These are phyloP conservation scores for Mrakia gelida DNA, from an alignment of 768 basidiomycete species.

Conservation along the genomic window DNA sequence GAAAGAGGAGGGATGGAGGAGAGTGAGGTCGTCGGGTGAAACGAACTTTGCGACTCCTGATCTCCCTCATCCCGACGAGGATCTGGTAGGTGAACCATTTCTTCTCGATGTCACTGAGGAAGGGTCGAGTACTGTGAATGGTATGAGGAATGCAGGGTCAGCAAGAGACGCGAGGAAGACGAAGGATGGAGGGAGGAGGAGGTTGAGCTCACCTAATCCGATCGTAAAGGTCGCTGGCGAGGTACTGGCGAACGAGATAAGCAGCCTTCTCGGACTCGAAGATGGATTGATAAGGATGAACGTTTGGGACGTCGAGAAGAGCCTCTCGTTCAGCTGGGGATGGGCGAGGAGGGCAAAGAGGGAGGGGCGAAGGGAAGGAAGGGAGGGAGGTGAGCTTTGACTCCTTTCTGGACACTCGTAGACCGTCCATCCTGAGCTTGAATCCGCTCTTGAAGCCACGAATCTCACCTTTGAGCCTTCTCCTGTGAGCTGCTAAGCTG, in stretches of 20 bases:
- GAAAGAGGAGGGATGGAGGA: background rate
- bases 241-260: conserved; percentile 90
- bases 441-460: background rate
- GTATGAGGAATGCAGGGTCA: background rate
- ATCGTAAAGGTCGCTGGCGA: conserved; percentile 90
- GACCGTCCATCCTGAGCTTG: background rate
- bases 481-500: conserved; percentile 76
- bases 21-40: background rate
- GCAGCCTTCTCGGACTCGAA: conserved; percentile 95
- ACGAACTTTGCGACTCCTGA: conserved; percentile 61
- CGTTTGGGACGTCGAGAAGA: conserved; percentile 75
- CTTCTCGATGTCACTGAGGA: conserved; percentile 85
- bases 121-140: conserved; percentile 77
- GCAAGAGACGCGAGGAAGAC: too few relatives aligned
- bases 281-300: conserved; percentile 81
- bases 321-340: conserved; percentile 80
- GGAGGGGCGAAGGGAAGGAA: background rate
- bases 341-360: background rate
- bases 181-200: background rate
- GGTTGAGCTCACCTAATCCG: conserved; percentile 72
- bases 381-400: conserved; percentile 13
- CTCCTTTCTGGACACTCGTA: too few relatives aligned
- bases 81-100: conserved; percentile 97
- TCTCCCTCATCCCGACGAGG: conserved; percentile 74
- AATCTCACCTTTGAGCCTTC: conserved; percentile 61